These are phyloP conservation scores for Huntiella abstrusa DNA, from an alignment of 2,329 filamentous ascomycete species.

Conservation along the genomic window DNA sequence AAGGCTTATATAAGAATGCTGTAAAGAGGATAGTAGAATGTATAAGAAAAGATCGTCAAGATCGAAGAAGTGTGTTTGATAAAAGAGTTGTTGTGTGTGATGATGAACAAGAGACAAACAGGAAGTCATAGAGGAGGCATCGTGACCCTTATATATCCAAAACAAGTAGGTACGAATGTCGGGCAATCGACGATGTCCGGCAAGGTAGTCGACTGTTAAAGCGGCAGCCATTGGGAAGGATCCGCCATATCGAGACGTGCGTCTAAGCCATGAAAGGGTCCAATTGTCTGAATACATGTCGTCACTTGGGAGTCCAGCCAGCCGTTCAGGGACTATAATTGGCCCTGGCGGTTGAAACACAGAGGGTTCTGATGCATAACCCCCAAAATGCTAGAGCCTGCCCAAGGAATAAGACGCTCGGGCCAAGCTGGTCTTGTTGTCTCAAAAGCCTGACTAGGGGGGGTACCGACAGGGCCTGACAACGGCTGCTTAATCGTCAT, in stretches of 20 bases:
- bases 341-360: background rate
- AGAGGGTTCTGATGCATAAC: constrained; percentile 3
- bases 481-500: too few relatives aligned
- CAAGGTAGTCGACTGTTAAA: background rate
- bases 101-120: background rate
- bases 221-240: background rate
- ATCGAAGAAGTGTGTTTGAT: background rate
- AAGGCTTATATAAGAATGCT: background rate
- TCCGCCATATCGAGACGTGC: too few relatives aligned
- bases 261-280: background rate
- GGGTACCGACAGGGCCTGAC: too few relatives aligned
- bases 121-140: background rate
- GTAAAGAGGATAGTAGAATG: background rate
- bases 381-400: too few relatives aligned
- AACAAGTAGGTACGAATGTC: constrained; percentile 2
- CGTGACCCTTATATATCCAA: constrained; percentile 9
- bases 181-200: constrained; percentile 5
- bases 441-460: too few relatives aligned
- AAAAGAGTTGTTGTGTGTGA: background rate
- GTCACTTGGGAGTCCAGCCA: background rate
- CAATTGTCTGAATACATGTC: constrained; percentile 3
- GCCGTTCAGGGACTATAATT: constrained; percentile 1
- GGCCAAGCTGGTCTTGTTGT: too few relatives aligned
- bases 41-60: constrained; percentile 1
- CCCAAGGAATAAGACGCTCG: too few relatives aligned